These are phyloP conservation scores for Amanita muscaria DNA, from an alignment of 768 basidiomycete species.

Conservation along the genomic window DNA sequence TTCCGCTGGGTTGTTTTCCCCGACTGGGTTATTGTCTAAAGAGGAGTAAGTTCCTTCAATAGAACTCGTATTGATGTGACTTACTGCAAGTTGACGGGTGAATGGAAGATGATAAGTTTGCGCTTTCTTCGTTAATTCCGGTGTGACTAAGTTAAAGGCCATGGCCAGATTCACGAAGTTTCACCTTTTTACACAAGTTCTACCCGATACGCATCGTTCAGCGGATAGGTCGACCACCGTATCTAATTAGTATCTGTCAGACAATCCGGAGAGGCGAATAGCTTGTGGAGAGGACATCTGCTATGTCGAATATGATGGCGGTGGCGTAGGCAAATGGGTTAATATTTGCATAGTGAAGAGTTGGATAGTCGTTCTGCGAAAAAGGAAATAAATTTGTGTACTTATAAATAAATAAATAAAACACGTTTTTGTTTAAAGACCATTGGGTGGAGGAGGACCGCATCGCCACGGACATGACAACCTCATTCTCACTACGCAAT, in stretches of 20 bases:
- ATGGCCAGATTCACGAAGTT: slow-evolving; percentile 46
- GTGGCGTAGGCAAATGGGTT: slow-evolving; percentile 43
- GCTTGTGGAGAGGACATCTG: slow-evolving; percentile 43
- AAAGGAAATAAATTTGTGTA: too few species aligned
- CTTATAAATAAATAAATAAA: too few species aligned
- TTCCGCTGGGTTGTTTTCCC: too few species aligned
- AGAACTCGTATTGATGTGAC: slow-evolving; percentile 1
- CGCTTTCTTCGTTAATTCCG: too few species aligned
- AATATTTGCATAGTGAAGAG: too few species aligned
- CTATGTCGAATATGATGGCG: slow-evolving; percentile 44
- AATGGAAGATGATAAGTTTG: slow-evolving; percentile 53
- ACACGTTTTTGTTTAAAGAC: too few species aligned
- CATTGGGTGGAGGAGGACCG: too few species aligned
- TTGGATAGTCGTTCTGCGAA: slow-evolving; percentile 27
- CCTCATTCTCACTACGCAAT: not conserved
- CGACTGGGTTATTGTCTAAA: slow-evolving; percentile 49
- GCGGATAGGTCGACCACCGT: not conserved
- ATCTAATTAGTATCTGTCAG: slow-evolving; percentile 37
- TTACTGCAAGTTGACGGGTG: slow-evolving; percentile 59
- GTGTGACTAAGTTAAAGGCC: slow-evolving; percentile 5
- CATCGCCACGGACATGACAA: too few species aligned
- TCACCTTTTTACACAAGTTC: slow-evolving; percentile 32
- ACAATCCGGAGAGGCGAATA: slow-evolving; percentile 29
- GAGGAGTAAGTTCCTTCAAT: slow-evolving; percentile 39
- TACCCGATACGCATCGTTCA: slow-evolving; percentile 27